Evolutionary conservation across 1,139 yeast genomes (phyloP), one percentile per base, ranked within the genome.

Genomic region (Hyphopichia khmerensis): DNA sequence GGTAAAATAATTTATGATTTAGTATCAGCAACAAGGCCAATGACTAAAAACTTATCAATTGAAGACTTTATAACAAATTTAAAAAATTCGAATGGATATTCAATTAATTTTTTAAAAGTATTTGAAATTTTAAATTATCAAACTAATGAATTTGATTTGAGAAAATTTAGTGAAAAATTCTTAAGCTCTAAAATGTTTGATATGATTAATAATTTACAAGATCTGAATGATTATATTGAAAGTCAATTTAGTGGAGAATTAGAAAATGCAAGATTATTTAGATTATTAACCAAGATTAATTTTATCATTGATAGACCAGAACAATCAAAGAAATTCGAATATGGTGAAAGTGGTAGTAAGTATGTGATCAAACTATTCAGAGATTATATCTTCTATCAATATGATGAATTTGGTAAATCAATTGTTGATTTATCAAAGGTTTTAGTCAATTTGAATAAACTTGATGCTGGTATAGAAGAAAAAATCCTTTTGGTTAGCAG

Each of bases 381-480:
- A 45, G 96, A 91, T 60, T 88, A 80, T 57, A 84, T 91, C 4
- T 93, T 91, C 65, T 95, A 87, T 57, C 96, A 87, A 57, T 77
- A 75, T 38, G 90, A 89, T 59, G 95, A 85, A 42, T 64, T 66
- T 30, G 96, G 96, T 15, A 77, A 78, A 53, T 90, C 96, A 2
- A 79, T 84, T 3, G 69, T 89, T 43, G 97, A 95, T 63, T 70
- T 93, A 52, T 84, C 91, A 2, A 89, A 90, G 59, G 95, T 91
- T 3, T 69, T 95, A 49, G 71, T 80, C 40, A 80, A 85, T 51
- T 69, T 93, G 55, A 93, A 93, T 65, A 93, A 93, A 62, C 70
- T 93, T 46, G 99, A 95, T 60, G 95, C 95, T 13, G 99, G 98
- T 1, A 77, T 86, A 37, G 93, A 88, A 41, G 99, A 93, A 61